phyloP scores from a whole-genome alignment of 192 early-diverging fungal genomes.

The Entophlyctis helioformis region DNA sequence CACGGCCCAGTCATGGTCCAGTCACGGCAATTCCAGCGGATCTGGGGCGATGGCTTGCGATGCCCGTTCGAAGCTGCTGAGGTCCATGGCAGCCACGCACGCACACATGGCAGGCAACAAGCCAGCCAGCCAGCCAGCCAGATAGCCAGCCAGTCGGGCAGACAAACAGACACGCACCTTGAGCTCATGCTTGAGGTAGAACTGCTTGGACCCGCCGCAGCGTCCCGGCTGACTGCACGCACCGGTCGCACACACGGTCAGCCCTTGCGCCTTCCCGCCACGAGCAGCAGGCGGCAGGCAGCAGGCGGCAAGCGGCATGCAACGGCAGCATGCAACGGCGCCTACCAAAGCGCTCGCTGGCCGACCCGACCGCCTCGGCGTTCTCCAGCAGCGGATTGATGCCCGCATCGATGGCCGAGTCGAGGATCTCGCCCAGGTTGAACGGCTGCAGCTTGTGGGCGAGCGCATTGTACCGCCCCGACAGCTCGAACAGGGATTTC shows the following conservation, averaged over 20 bases:
- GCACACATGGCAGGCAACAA: too few species aligned
- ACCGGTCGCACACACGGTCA: not conserved
- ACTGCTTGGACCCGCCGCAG: conserved; percentile 25
- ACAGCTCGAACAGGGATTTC: conserved; percentile 73
- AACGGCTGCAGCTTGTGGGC: conserved; percentile 28
- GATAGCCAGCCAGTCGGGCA: too few species aligned
- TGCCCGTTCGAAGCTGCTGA: too few species aligned
- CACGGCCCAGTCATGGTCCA: not conserved
- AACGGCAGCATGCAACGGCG: too few species aligned
- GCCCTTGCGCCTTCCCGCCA: not conserved
- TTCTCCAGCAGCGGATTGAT: not conserved
- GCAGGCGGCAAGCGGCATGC: too few species aligned
- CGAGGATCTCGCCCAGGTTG: conserved; percentile 24
- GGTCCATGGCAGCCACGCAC: too few species aligned
- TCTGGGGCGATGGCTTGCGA: too few species aligned
- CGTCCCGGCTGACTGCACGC: conserved; percentile 1
- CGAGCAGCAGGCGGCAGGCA: not conserved
- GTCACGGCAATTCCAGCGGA: too few species aligned
- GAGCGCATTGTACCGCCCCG: conserved; percentile 45
- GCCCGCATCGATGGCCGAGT: too few species aligned
- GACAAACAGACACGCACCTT: conserved; percentile 25
- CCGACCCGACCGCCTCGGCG: not conserved
- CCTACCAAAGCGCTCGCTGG: not conserved
- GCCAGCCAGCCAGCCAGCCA: not conserved
- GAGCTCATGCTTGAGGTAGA: conserved; percentile 54